phyloP scores from a whole-genome alignment of 768 basidiomycete genomes.

The Lactarius sp. region DNA sequence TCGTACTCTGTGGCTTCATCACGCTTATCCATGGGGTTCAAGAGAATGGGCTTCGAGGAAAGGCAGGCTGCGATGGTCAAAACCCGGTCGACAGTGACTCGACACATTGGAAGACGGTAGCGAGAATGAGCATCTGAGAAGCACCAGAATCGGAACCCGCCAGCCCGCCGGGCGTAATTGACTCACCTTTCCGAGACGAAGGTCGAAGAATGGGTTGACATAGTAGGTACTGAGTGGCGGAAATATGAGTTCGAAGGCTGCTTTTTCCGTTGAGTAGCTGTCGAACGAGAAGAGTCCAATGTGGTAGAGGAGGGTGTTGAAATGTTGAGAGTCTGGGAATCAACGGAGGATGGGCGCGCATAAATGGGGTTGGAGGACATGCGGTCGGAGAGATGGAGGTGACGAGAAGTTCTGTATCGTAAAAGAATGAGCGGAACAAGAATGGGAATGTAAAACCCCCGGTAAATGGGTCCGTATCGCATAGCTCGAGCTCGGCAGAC shows the following conservation, averaged over 20 bases:
- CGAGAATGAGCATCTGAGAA: constrained; percentile 81
- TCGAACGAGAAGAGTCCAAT: constrained; percentile 17
- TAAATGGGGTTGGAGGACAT: constrained; percentile 57
- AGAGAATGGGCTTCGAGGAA: constrained; percentile 84
- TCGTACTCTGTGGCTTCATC: constrained; percentile 68
- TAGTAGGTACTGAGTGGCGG: constrained; percentile 16
- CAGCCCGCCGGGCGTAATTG: neutral
- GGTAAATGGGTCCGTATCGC: constrained; percentile 51
- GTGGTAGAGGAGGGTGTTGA: constrained; percentile 28
- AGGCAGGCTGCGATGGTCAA: constrained; percentile 78
- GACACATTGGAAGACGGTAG: constrained; percentile 76
- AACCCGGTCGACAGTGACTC: constrained; percentile 45
- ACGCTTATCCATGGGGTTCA: constrained; percentile 74
- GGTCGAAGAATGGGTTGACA: constrained; percentile 41
- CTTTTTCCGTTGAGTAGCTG: constrained; percentile 13
- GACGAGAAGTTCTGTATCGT: constrained; percentile 16
- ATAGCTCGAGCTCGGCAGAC: constrained; percentile 41
- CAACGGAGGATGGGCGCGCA: constrained; percentile 52
- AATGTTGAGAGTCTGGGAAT: constrained; percentile 34
- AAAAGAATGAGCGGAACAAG: neutral
- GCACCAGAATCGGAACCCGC: neutral
- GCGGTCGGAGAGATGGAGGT: constrained; percentile 35
- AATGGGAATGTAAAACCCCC: constrained; percentile 50
- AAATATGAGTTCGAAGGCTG: constrained; percentile 15
- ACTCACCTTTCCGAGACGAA: constrained; percentile 78